A percentile compares a stretch with the other conserved stretches of the same genome.
phyloP scores from a whole-genome alignment of 1,284 basidiomycete species.

The Trichosporon inkin region DNA sequence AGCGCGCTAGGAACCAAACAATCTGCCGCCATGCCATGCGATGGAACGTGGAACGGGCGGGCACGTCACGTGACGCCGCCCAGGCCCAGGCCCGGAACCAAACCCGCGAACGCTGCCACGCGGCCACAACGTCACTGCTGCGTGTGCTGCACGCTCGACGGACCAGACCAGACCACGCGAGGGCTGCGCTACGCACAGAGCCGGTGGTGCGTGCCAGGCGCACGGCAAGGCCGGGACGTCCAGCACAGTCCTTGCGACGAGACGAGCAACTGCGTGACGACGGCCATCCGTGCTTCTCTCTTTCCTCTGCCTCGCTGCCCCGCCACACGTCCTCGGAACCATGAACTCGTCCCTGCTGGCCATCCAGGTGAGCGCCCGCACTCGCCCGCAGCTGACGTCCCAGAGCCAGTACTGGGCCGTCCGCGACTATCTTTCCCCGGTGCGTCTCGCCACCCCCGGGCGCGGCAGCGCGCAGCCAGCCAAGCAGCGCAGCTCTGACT shows the following conservation, averaged over 20 bases:
- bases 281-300: background rate
- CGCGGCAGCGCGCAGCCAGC: background rate
- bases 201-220: too few species aligned
- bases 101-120: too few species aligned
- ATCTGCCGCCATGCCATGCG: background rate
- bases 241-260: too few species aligned
- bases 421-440: constrained; percentile 92
- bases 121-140: too few species aligned
- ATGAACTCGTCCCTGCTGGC: constrained; percentile 51
- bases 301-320: background rate
- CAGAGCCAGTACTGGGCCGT: constrained; percentile 91
- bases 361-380: constrained; percentile 43
- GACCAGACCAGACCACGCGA: too few species aligned
- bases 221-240: too few species aligned
- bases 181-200: too few species aligned
- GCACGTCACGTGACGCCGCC: too few species aligned
- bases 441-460: constrained; percentile 46
- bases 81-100: too few species aligned
- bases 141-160: too few species aligned
- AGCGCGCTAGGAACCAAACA: constrained; percentile 9
- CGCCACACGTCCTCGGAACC: background rate
- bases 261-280: too few species aligned
- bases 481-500: constrained; percentile 4
- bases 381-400: constrained; percentile 16
- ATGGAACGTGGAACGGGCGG: too few species aligned